Percentiles rank a stretch among this genome's conserved stretches.
phyloP scores from a whole-genome alignment of 495 filamentous ascomycete genomes.

The Thozetella sp. region DNA sequence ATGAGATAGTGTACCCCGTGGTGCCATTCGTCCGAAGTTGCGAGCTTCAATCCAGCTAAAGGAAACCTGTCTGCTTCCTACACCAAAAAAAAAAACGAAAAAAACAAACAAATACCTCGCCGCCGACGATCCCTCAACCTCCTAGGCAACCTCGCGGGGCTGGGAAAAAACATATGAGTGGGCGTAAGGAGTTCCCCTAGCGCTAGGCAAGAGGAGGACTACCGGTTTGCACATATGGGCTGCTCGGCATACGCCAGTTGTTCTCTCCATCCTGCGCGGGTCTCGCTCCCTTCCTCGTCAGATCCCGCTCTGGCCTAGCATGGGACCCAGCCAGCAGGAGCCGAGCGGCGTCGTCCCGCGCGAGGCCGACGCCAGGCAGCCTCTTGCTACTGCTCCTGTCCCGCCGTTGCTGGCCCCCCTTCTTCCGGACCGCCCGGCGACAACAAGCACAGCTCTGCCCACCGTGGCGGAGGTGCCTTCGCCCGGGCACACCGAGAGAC shows the following conservation, averaged over 20 bases:
- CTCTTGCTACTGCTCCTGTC: conserved; percentile 3
- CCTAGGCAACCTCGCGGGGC: neutral
- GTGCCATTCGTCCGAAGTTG: too few relatives aligned
- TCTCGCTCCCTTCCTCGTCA: neutral
- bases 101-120: too few relatives aligned
- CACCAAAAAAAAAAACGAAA: neutral
- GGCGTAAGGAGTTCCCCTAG: neutral
- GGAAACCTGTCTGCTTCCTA: neutral
- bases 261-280: neutral
- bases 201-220: neutral
- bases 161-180: neutral
- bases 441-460: conserved; percentile 12
- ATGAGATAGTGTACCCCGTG: too few relatives aligned
- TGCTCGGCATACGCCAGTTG: neutral
- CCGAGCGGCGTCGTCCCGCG: conserved; percentile 18
- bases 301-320: conserved; percentile 8
- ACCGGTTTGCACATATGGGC: neutral
- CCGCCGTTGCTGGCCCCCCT: conserved; percentile 15
- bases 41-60: too few relatives aligned
- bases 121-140: too few relatives aligned
- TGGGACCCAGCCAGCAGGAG: conserved; percentile 1
- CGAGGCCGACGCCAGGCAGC: conserved; percentile 23
- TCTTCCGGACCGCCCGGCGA: conserved; percentile 21
- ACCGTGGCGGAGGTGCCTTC: conserved; percentile 22
- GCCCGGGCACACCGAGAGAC: conserved; percentile 17